Percentiles rank a stretch among this genome's conserved stretches.
Conservation (phyloP, 192 early-diverging fungal species). For the Linnemannia exigua region DNA sequence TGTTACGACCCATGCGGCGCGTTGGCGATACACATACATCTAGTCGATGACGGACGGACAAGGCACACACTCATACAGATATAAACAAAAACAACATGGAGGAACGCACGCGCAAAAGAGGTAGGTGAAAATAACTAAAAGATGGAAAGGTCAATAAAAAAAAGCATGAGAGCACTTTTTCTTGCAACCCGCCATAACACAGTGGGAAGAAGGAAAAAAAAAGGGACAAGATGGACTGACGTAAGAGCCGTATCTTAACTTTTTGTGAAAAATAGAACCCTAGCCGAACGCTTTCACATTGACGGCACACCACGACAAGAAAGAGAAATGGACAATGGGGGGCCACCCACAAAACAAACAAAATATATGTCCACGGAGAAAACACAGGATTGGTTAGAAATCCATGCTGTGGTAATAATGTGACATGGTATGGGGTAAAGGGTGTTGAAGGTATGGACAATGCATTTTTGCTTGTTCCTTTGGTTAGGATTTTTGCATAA, state of each 20-base stretch:
- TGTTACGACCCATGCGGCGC: neutral
- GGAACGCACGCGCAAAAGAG: too few species aligned
- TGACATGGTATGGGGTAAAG: neutral
- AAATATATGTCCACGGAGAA: neutral
- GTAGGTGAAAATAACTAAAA: neutral
- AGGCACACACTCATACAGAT: too few species aligned
- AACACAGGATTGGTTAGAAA: neutral
- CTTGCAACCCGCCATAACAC: too few species aligned
- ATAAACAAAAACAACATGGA: too few species aligned
- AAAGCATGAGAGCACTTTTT: neutral
- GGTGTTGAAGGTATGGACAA: too few species aligned
- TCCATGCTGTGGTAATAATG: neutral
- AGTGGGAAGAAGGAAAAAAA: too few species aligned
- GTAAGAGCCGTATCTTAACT: neutral
- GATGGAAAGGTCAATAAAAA: neutral
- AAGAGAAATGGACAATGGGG: neutral
- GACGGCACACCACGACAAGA: neutral
- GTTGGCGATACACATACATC: too few species aligned
- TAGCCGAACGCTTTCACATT: neutral
- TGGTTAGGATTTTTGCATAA: neutral
- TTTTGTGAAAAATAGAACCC: neutral
- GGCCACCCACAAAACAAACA: too few species aligned
- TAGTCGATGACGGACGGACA: too few species aligned
- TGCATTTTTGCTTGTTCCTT: too few species aligned
- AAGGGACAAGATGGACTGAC: too few species aligned